Percentiles rank a stretch among this genome's conserved stretches.
phyloP scores from a whole-genome alignment of 116 monocot genomes.

The Dioscorea cayenensis region DNA sequence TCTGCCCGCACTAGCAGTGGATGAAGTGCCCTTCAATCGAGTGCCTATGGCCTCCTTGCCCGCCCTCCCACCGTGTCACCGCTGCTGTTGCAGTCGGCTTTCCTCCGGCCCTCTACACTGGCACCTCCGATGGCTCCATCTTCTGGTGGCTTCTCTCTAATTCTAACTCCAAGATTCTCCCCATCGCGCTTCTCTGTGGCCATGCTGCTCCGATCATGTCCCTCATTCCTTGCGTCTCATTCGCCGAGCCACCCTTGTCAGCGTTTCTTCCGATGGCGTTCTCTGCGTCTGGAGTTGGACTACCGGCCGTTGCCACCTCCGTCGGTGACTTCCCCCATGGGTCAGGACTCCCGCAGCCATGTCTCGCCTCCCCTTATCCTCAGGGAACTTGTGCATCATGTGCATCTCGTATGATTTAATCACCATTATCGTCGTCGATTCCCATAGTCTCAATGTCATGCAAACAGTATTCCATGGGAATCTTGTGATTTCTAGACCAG shows the following conservation, averaged over 20 bases:
- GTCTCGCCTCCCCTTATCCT: slow-evolving; percentile 21
- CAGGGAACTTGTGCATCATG: slow-evolving; percentile 43
- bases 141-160: slow-evolving; percentile 51
- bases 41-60: slow-evolving; percentile 55
- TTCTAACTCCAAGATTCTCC: slow-evolving; percentile 16
- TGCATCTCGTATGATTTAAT: slow-evolving; percentile 10
- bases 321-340: slow-evolving; percentile 66
- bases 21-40: slow-evolving; percentile 86
- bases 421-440: slow-evolving; percentile 60
- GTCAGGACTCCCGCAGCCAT: slow-evolving; percentile 35
- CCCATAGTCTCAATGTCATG: slow-evolving; percentile 38
- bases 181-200: slow-evolving; percentile 69
- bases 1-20: neutral
- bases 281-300: slow-evolving; percentile 65
- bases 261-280: slow-evolving; percentile 57
- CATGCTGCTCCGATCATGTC: slow-evolving; percentile 54
- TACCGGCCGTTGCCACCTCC: slow-evolving; percentile 50
- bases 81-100: slow-evolving; percentile 21
- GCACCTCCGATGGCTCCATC: slow-evolving; percentile 81
- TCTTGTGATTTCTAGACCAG: slow-evolving; percentile 28
- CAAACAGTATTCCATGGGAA: slow-evolving; percentile 44
- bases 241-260: slow-evolving; percentile 22
- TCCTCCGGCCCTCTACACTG: slow-evolving; percentile 66
- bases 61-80: slow-evolving; percentile 45
- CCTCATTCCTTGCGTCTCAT: slow-evolving; percentile 25